Base-by-base conservation (phyloP, 2,329 filamentous ascomycete genomes). In the Remersonia thermophila region DNA sequence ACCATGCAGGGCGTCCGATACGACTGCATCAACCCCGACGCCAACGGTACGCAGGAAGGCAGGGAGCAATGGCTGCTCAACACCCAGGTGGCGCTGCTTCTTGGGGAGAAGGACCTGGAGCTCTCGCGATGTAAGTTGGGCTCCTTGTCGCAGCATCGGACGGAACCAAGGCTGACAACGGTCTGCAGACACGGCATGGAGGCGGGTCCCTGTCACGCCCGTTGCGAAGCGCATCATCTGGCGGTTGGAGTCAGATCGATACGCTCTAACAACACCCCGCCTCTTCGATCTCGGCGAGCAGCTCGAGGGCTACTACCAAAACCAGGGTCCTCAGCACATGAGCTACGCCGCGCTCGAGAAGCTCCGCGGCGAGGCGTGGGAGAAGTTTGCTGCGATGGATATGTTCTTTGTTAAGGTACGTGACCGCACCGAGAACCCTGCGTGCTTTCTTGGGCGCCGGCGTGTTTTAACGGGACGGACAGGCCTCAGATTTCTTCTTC, bases 361-460 rank as follows among this genome's bases (percentile, higher is more conserved):
- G 37, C 62, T 75, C 26, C 66, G 63, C 32, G 51, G 56, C 18
- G 64, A 67, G 30, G 67, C 70, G 11, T 64, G 63, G 56, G 61
- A 69, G 37, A 63, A 61, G 46, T 77, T 78, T 52, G 55, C 65
- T 41, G 63, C 65, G 13, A 67, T 71, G 50, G 69, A 79, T 46
- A 65, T 79, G 64, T 80, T 80, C 52, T 79, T 80, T 48, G 69
- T 80, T 43, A 79, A 77, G 63, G 73, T 78, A 56, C 43, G 61
- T 14, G 4, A 11, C 14, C 7, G 14, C 12, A 3, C 14, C n/a
- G n/a, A n/a, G n/a, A 23, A 9, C 20, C 20, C 9, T 9, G 5
- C 20, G 17, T 13, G 10, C 4, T 25, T 9, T 13, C n/a, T 12
- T 14, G n/a, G 13, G n/a, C 20, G 15, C 3, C n/a, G 4, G 16